Evolutionary conservation across 2,329 filamentous ascomycete species (phyloP), one percentile per base, ranked within the genome.

Genomic region (Aquanectria penicillioides): DNA sequence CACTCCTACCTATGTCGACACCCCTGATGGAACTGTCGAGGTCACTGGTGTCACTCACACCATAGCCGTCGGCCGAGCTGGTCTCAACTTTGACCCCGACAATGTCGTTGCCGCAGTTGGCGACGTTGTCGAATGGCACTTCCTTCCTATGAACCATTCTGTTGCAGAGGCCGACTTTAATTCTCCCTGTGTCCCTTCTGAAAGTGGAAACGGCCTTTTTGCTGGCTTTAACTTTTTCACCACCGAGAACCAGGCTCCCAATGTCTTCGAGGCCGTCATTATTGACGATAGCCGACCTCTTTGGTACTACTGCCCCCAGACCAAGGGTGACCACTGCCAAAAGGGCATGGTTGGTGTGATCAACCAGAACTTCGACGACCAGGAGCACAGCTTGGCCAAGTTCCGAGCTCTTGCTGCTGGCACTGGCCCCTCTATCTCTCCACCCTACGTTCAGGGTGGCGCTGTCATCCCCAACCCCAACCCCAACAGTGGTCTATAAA

Each of bases 61-160:
- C 2, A 77, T 82, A 37, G 74, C 78, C 13, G 80, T 77, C 49
- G 80, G 80, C 55, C 75, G 73, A 5, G 75, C 72, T 20, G 78
- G 78, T 38, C 77, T 86, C 28, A 70, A 68, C 44, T 87, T 86
- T 71, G 75, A 79, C 44, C 85, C 85, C 2, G 75, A 80, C 60
- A 80, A 78, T 62, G 73, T 85, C 34, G 77, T 77, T 3, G 84
- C 83, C 15, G 70, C 74, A 9, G 56, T 78, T 7, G 84, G 83
- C 57, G 81, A 84, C 59, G 62, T 81, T 4, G 70, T 87, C 56
- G 82, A 86, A 73, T 87, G 81, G 75, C 80, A 83, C 67, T 86
- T 82, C 76, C 80, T 79, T 61, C 78, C 83, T 8, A 69, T 64
- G 57, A 83, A 81, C 73, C 84, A 86, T 77, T 79, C 78, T n/a